Evolutionary conservation across 1,139 yeast genomes (phyloP).

Genomic region (Blastobotrys illinoisensis): DNA sequence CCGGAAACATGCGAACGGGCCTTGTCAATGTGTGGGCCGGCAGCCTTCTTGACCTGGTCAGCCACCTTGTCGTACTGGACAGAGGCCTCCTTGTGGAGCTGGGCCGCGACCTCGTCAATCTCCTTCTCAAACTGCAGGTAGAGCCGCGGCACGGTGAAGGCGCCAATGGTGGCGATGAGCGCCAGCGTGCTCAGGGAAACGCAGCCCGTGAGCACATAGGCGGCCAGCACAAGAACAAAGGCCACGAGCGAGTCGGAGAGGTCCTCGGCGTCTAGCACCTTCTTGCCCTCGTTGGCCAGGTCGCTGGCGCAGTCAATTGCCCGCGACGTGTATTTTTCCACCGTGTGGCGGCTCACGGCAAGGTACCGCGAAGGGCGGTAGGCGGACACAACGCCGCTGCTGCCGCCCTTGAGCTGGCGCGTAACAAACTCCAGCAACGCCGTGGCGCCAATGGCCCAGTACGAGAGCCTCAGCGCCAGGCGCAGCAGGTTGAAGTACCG

Average conservation of each 20-base stretch:
- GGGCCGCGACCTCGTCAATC: conserved; percentile 68
- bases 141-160: conserved; percentile 72
- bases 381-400: conserved; percentile 30
- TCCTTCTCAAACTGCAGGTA: conserved; percentile 72
- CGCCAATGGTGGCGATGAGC: conserved; percentile 50
- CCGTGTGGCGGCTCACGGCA: conserved; percentile 27
- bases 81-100: conserved; percentile 51
- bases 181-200: conserved; percentile 68
- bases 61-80: conserved; percentile 50
- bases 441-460: conserved; percentile 33
- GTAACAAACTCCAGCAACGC: conserved; percentile 32
- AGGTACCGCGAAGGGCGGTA: conserved; percentile 34
- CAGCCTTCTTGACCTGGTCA: conserved; percentile 43
- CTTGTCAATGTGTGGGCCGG: conserved; percentile 40
- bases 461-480: conserved; percentile 49
- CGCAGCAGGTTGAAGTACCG: conserved; percentile 69
- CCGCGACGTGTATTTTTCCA: conserved; percentile 29
- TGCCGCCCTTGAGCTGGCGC: conserved; percentile 30
- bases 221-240: conserved; percentile 57
- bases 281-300: conserved; percentile 41
- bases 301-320: conserved; percentile 30
- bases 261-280: conserved; percentile 60
- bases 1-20: conserved; percentile 43
- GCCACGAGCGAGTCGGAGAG: conserved; percentile 67
- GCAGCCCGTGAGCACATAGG: conserved; percentile 71